These are phyloP conservation scores for Jackrogersella multiformis DNA, from an alignment of 495 filamentous ascomycete genomes.

Conservation along the genomic window DNA sequence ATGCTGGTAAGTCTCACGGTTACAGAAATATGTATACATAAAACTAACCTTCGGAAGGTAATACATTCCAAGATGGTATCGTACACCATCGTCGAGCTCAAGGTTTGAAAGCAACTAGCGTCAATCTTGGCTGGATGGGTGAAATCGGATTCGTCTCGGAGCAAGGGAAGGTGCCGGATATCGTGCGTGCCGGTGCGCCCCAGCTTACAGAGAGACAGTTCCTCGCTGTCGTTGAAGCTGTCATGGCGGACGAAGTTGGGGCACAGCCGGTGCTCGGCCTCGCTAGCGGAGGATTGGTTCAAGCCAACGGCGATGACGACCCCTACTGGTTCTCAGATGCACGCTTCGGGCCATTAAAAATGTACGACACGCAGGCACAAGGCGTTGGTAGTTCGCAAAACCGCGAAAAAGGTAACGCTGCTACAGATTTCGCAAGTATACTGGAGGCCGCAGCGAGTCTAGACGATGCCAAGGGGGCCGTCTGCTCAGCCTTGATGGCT, in stretches of 20 bases:
- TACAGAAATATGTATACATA: conserved; percentile 56
- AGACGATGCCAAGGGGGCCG: conserved; percentile 34
- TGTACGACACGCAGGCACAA: conserved; percentile 42
- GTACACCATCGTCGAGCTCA: conserved; percentile 48
- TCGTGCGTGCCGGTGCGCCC: conserved; percentile 39
- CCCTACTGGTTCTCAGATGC: conserved; percentile 58
- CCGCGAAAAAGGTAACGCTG: conserved; percentile 10
- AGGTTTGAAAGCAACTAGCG: conserved; percentile 50
- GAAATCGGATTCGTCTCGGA: conserved; percentile 47
- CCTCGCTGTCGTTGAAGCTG: conserved; percentile 35
- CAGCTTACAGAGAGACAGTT: conserved; percentile 38
- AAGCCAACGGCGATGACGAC: conserved; percentile 47
- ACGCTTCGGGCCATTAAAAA: conserved; percentile 54
- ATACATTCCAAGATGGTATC: conserved; percentile 63
- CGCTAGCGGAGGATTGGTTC: conserved; percentile 42
- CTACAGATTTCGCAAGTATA: conserved; percentile 36
- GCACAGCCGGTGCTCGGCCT: conserved; percentile 44
- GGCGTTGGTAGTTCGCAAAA: conserved; percentile 20
- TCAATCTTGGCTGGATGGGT: conserved; percentile 58
- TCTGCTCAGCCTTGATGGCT: conserved; percentile 39
- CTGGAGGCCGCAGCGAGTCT: conserved; percentile 29
- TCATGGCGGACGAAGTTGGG: conserved; percentile 35
- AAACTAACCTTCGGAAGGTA: conserved; percentile 44
- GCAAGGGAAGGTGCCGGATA: conserved; percentile 43
- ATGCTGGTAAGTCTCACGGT: conserved; percentile 54